These are phyloP conservation scores for Strobilomyces confusus DNA, from an alignment of 768 basidiomycete genomes.

Conservation along the genomic window DNA sequence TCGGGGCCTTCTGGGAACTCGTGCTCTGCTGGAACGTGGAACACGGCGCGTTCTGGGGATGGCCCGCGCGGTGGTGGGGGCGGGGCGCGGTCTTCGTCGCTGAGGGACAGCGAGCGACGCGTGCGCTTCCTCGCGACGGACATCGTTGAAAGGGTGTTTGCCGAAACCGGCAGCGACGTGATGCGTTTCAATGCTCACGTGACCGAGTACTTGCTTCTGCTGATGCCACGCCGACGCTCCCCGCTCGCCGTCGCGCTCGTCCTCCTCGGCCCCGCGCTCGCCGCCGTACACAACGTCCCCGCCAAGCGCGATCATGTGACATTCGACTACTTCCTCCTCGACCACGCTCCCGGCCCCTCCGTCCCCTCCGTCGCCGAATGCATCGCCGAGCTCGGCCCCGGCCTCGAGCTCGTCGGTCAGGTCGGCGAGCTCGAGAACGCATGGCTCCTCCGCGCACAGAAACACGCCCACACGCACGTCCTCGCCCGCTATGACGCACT, in stretches of 20 bases:
- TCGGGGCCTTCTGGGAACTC: constrained; percentile 39
- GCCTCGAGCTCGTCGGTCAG: constrained; percentile 86
- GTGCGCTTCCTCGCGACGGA: constrained; percentile 21
- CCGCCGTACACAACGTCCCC: constrained; percentile 8
- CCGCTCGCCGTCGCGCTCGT: constrained; percentile 4
- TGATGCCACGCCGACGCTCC: constrained; percentile 13
- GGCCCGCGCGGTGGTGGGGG: constrained; percentile 8
- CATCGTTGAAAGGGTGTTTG: constrained; percentile 14
- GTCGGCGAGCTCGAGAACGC: constrained; percentile 77
- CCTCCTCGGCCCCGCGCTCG: constrained; percentile 4
- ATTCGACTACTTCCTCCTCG: constrained; percentile 81
- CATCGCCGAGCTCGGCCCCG: constrained; percentile 57
- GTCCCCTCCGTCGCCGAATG: constrained; percentile 59
- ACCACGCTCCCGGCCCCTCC: constrained; percentile 51
- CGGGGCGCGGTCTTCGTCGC: constrained; percentile 11
- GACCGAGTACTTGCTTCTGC: background rate
- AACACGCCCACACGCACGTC: constrained; percentile 31
- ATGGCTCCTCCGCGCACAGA: constrained; percentile 75
- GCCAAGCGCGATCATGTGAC: constrained; percentile 50
- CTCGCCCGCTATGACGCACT: constrained; percentile 46
- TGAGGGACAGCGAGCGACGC: constrained; percentile 21
- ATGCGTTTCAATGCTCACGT: constrained; percentile 4
- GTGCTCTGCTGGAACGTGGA: constrained; percentile 24
- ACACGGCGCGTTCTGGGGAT: constrained; percentile 7
- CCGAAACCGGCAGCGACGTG: constrained; percentile 1